phyloP scores from a whole-genome alignment of 1,139 yeast species.

The Candida albicans region DNA sequence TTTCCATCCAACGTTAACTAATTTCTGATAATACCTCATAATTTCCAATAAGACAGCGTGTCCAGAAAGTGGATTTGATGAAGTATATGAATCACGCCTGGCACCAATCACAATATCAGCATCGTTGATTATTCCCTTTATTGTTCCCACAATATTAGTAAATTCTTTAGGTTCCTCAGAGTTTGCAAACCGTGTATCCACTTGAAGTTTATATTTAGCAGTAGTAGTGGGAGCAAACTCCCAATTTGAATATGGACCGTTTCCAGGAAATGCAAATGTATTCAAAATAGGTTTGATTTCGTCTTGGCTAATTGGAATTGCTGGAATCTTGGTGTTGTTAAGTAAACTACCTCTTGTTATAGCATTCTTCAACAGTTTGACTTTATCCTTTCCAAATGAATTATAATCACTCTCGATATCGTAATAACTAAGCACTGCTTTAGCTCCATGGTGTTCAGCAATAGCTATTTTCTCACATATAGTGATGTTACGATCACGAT shows the following conservation, averaged over 20 bases:
- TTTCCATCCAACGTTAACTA: slow-evolving; percentile 42
- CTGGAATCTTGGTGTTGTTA: slow-evolving; percentile 24
- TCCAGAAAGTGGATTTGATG: slow-evolving; percentile 39
- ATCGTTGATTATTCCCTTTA: slow-evolving; percentile 43
- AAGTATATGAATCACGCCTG: slow-evolving; percentile 40
- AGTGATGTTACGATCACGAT: slow-evolving; percentile 12
- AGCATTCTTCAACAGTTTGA: slow-evolving; percentile 8
- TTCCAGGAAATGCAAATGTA: slow-evolving; percentile 18
- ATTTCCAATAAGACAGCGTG: slow-evolving; percentile 45
- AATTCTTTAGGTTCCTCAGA: slow-evolving; percentile 18
- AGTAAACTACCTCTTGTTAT: slow-evolving; percentile 13
- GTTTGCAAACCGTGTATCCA: slow-evolving; percentile 20
- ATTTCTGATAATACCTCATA: slow-evolving; percentile 37
- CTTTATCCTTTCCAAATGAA: slow-evolving; percentile 3
- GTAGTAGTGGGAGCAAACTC: slow-evolving; percentile 23
- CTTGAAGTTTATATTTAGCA: slow-evolving; percentile 18
- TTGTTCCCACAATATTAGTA: slow-evolving; percentile 36
- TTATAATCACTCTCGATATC: slow-evolving; percentile 16
- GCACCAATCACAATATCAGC: slow-evolving; percentile 47
- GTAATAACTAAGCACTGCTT: slow-evolving; percentile 30
- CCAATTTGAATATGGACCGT: slow-evolving; percentile 25
- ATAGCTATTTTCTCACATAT: slow-evolving; percentile 28
- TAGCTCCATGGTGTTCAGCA: slow-evolving; percentile 31
- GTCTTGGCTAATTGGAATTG: slow-evolving; percentile 37
- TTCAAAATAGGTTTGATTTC: slow-evolving; percentile 34